Evolutionary conservation across 2,329 filamentous ascomycete species (phyloP).

Genomic region (Cryphonectria parasitica): DNA sequence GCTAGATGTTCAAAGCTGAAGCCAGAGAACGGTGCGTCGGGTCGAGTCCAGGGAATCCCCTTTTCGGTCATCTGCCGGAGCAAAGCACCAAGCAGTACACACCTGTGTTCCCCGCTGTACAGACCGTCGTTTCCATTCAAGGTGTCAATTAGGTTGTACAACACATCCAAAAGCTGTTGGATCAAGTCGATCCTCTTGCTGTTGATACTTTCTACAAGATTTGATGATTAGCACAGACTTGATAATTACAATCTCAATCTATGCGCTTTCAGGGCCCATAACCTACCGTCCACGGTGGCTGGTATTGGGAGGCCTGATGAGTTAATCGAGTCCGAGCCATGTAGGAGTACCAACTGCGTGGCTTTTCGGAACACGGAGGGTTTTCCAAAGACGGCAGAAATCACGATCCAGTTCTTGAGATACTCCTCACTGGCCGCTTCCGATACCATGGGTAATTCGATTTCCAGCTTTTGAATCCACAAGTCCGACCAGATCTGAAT

Average conservation of each 20-base stretch:
- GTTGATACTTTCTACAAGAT: not conserved
- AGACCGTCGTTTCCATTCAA: not conserved
- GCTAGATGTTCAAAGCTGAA: not conserved
- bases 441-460: not conserved
- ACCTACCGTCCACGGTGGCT: not conserved
- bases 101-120: not conserved
- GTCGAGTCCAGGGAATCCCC: not conserved
- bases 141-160: not conserved
- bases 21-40: not conserved
- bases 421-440: not conserved
- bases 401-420: not conserved
- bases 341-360: not conserved
- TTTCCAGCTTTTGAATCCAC: not conserved
- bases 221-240: not conserved
- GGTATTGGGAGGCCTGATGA: not conserved
- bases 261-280: not conserved
- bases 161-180: not conserved
- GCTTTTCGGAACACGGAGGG: not conserved
- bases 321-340: not conserved
- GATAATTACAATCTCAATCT: not conserved
- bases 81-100: not conserved
- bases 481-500: not conserved
- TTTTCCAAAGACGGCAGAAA: not conserved
- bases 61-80: not conserved
- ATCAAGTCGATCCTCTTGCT: not conserved